Conservation (phyloP, 2,329 filamentous ascomycete genomes). For the Trichoderma sp. region DNA sequence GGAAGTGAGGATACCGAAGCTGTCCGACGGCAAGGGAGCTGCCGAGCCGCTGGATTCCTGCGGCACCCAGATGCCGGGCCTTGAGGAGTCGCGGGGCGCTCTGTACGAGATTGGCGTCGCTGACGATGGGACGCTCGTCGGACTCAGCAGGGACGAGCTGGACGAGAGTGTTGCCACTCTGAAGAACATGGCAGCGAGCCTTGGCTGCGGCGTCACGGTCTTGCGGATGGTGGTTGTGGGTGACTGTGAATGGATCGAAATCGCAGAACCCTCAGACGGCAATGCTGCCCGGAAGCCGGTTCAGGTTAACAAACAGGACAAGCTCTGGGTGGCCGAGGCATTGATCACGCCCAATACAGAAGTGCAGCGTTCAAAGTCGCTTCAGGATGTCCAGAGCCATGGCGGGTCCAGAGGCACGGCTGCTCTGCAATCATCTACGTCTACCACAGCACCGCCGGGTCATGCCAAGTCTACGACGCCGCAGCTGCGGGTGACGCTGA, state of each 20-base stretch:
- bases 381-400: not conserved
- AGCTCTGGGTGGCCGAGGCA: constrained; percentile 87
- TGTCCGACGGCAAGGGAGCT: constrained; percentile 65
- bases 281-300: constrained; percentile 33
- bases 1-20: constrained; percentile 71
- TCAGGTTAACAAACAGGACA: constrained; percentile 45
- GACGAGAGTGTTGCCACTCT: constrained; percentile 86
- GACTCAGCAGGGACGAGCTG: constrained; percentile 86
- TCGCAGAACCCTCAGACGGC: constrained; percentile 37
- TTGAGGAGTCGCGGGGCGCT: constrained; percentile 91
- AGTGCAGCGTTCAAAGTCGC: constrained; percentile 32
- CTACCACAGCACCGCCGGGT: constrained; percentile 40
- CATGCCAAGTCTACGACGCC: constrained; percentile 60
- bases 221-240: constrained; percentile 82
- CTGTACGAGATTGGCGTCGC: constrained; percentile 96
- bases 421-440: constrained; percentile 19
- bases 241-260: constrained; percentile 73
- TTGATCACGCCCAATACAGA: constrained; percentile 75
- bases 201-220: constrained; percentile 84
- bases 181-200: constrained; percentile 85
- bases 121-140: constrained; percentile 89
- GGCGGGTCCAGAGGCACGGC: not conserved
- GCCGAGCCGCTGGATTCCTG: constrained; percentile 52
- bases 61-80: constrained; percentile 68
- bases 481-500: constrained; percentile 83